Percentiles rank a stretch among this genome's conserved stretches.
phyloP scores from a whole-genome alignment of 1,139 yeast species.

The Saccharomyces hybrid region DNA sequence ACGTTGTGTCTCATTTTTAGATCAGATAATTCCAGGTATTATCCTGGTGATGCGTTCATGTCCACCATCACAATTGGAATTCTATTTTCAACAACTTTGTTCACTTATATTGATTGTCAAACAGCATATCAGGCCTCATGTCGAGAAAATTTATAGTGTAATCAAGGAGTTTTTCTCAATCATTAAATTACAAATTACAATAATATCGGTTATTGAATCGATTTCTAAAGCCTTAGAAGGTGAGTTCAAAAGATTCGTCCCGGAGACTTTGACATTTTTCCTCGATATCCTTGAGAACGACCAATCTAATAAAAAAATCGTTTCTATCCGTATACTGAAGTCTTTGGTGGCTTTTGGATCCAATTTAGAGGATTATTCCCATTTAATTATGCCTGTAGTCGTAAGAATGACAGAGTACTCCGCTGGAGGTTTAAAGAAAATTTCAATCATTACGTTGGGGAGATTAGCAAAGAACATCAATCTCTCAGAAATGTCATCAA shows the following conservation, averaged over 20 bases:
- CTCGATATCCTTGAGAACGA: constrained; percentile 76
- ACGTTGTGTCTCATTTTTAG: constrained; percentile 79
- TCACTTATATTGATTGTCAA: constrained; percentile 75
- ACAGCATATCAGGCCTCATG: constrained; percentile 80
- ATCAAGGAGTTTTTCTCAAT: constrained; percentile 68
- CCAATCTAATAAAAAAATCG: constrained; percentile 51
- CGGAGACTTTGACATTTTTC: constrained; percentile 68
- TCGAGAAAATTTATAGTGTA: constrained; percentile 68
- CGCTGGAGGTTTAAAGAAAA: constrained; percentile 48
- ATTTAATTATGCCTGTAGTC: constrained; percentile 75
- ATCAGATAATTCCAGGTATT: constrained; percentile 83
- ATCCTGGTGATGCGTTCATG: constrained; percentile 79
- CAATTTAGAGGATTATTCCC: constrained; percentile 82
- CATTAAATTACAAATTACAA: constrained; percentile 65
- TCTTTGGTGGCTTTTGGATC: constrained; percentile 87
- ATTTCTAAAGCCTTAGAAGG: constrained; percentile 84
- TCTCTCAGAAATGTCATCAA: constrained; percentile 80
- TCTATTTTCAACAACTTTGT: constrained; percentile 83
- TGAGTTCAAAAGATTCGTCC: constrained; percentile 79
- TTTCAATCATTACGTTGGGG: constrained; percentile 82
- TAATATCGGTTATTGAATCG: constrained; percentile 73
- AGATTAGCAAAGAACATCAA: constrained; percentile 67
- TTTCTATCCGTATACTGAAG: constrained; percentile 70
- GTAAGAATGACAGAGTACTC: constrained; percentile 75
- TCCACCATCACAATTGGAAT: constrained; percentile 74